A percentile compares a stretch with the other conserved stretches of the same genome.
phyloP scores from a whole-genome alignment of 2,329 filamentous ascomycete species.

The Fusarium illudens region DNA sequence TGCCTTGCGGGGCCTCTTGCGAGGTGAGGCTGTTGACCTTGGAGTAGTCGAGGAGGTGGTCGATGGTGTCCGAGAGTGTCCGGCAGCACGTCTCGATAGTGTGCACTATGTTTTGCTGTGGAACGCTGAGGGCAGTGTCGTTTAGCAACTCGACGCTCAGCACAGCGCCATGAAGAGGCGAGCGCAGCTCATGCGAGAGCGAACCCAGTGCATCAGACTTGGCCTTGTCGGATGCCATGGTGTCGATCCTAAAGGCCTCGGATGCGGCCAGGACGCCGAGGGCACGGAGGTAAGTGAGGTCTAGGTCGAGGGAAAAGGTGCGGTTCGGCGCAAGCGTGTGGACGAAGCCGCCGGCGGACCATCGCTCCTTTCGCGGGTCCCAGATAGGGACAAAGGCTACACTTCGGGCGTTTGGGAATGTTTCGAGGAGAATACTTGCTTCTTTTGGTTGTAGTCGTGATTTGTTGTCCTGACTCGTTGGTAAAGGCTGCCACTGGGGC shows the following conservation, averaged over 20 bases:
- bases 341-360: slow-evolving; percentile 59
- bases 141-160: slow-evolving; percentile 62
- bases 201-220: slow-evolving; percentile 68
- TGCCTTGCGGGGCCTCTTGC: slow-evolving; percentile 2
- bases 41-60: slow-evolving; percentile 63
- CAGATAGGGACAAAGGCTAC: slow-evolving; percentile 59
- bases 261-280: slow-evolving; percentile 65
- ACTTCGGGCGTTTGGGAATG: slow-evolving; percentile 55
- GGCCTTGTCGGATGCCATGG: slow-evolving; percentile 52
- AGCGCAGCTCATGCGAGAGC: slow-evolving; percentile 68
- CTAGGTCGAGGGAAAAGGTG: slow-evolving; percentile 55
- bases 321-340: slow-evolving; percentile 57
- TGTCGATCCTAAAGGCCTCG: slow-evolving; percentile 59
- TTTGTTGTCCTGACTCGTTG: not conserved
- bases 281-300: slow-evolving; percentile 60
- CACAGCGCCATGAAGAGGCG: slow-evolving; percentile 68
- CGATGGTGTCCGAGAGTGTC: slow-evolving; percentile 62
- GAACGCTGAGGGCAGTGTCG: slow-evolving; percentile 58
- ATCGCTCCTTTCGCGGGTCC: slow-evolving; percentile 55
- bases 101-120: slow-evolving; percentile 57
- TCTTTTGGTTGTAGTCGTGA: slow-evolving; percentile 25
- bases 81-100: slow-evolving; percentile 61
- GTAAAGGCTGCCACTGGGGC: not conserved
- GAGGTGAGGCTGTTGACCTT: slow-evolving; percentile 58
- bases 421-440: slow-evolving; percentile 41